A percentile compares a stretch with the other conserved stretches of the same genome.
Conservation (phyloP, 2,329 filamentous ascomycete genomes). For the Dactylella cylindrospora region DNA sequence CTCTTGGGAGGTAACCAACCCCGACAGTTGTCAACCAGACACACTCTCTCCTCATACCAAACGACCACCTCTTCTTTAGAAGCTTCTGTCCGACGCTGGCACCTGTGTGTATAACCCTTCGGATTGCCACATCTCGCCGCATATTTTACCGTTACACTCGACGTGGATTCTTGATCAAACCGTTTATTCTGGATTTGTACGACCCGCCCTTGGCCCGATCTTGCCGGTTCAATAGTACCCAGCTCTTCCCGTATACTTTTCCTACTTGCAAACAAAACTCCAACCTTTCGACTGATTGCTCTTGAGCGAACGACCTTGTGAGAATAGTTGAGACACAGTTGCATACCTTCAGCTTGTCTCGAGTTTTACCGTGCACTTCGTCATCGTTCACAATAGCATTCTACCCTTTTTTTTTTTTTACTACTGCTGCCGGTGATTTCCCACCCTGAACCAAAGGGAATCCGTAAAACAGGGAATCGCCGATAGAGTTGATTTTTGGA, state of each 20-base stretch:
- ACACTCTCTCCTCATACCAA: neutral
- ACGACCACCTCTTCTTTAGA: neutral
- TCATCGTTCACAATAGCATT: no score
- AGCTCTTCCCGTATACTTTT: no score
- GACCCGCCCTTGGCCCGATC: conserved; percentile 18
- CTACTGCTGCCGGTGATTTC: no score
- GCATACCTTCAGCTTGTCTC: no score
- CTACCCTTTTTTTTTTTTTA: no score
- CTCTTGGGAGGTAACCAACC: no score
- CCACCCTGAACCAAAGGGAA: no score
- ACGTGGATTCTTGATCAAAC: conserved; percentile 39
- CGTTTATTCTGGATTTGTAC: conserved; percentile 39
- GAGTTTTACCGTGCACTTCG: no score
- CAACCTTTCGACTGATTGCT: conserved; percentile 2
- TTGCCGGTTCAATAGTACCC: conserved; percentile 21
- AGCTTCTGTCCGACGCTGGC: conserved; percentile 31
- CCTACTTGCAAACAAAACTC: conserved; percentile 24
- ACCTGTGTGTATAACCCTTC: conserved; percentile 22
- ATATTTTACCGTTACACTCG: conserved; percentile 37
- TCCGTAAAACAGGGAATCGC: conserved; percentile 35
- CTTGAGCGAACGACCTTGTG: no score
- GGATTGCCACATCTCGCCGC: conserved; percentile 39
- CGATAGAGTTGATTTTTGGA: conserved; percentile 41
- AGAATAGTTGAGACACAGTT: no score
- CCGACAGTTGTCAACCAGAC: no score